Evolutionary conservation across 2,329 filamentous ascomycete genomes (phyloP).

Genomic region (Diplodia intermedia): DNA sequence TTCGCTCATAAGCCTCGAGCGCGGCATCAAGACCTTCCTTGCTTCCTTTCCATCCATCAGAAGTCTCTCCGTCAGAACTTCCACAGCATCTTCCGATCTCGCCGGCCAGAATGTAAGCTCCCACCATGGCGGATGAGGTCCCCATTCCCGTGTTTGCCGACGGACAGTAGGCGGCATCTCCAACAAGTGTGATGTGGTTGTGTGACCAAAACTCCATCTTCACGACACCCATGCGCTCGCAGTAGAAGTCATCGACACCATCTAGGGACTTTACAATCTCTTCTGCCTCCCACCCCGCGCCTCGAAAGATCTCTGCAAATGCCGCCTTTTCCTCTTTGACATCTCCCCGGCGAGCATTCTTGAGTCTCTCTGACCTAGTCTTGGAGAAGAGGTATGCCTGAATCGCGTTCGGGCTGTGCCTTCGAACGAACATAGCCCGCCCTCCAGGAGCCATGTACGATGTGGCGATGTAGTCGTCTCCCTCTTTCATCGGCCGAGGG

Average conservation of each 20-base stretch:
- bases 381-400: constrained; percentile 46
- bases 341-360: constrained; percentile 38
- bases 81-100: constrained; percentile 34
- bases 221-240: constrained; percentile 54
- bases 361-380: constrained; percentile 15
- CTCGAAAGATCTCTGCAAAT: constrained; percentile 50
- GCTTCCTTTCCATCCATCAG: neutral
- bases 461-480: constrained; percentile 48
- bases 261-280: constrained; percentile 54
- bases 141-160: constrained; percentile 60
- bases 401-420: constrained; percentile 47
- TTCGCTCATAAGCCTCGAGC: constrained; percentile 38
- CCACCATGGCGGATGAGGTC: constrained; percentile 56
- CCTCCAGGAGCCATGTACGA: constrained; percentile 47
- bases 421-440: constrained; percentile 52
- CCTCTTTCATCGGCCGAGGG: constrained; percentile 39
- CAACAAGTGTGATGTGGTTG: constrained; percentile 59
- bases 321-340: constrained; percentile 51
- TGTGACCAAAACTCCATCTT: constrained; percentile 54
- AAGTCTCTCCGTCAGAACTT: neutral
- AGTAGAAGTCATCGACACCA: constrained; percentile 56
- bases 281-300: constrained; percentile 55
- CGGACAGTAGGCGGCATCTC: constrained; percentile 63
- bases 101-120: constrained; percentile 38
- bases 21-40: constrained; percentile 35